phyloP scores from a whole-genome alignment of 345 rosid genomes.

The Rhizophora mangle region DNA sequence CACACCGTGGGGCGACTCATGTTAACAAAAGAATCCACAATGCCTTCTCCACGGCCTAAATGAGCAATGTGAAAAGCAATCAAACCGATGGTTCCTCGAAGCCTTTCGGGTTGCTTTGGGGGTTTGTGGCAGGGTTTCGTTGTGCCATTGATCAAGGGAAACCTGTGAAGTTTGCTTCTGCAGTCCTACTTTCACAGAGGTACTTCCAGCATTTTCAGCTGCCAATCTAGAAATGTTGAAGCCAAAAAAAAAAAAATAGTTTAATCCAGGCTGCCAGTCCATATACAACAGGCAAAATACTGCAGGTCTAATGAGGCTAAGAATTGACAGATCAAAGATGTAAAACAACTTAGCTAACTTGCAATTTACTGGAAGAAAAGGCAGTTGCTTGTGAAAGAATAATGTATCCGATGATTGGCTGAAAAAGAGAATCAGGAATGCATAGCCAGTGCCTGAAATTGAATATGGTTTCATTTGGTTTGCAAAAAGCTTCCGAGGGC shows the following conservation, averaged over 20 bases:
- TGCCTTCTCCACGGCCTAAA: constrained; percentile 7
- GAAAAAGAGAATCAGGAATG: no score
- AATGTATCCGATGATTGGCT: no score
- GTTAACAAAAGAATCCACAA: background rate
- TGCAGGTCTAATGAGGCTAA: no score
- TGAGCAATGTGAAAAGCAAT: constrained; percentile 57
- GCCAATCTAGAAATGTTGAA: constrained; percentile 34
- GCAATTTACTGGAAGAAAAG: background rate
- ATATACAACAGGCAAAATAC: no score
- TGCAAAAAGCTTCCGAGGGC: no score
- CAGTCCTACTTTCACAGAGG: constrained; percentile 10
- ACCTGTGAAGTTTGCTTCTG: constrained; percentile 7
- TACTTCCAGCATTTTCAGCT: constrained; percentile 20
- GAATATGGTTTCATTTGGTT: no score
- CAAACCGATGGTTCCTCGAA: constrained; percentile 35
- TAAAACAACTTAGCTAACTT: background rate
- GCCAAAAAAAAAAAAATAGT: no score
- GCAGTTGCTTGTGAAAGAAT: background rate
- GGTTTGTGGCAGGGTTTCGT: constrained; percentile 19
- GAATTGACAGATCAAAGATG: no score
- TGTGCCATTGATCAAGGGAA: background rate
- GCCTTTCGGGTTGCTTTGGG: constrained; percentile 19
- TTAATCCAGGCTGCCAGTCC: no score
- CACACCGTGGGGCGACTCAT: background rate
- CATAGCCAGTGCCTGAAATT: no score